phyloP scores from a whole-genome alignment of 1,139 yeast genomes.

The Debaryomyces psychrophilus region DNA sequence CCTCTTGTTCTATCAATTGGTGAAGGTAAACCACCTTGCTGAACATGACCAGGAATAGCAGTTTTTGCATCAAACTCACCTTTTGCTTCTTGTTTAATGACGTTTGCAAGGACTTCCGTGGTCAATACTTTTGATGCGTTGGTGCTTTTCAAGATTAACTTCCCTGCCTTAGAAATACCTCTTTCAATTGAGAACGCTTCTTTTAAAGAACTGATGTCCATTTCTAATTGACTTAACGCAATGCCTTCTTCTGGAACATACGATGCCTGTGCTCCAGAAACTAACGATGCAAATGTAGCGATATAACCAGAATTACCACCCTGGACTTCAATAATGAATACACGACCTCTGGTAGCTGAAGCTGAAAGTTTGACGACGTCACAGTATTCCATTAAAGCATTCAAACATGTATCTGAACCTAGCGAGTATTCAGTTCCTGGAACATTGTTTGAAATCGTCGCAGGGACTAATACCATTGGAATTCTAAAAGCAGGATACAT shows the following conservation, averaged over 20 bases:
- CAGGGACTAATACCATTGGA: slow-evolving; percentile 78
- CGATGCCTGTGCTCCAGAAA: slow-evolving; percentile 74
- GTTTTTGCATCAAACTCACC: slow-evolving; percentile 88
- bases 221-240: slow-evolving; percentile 57
- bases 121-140: slow-evolving; percentile 81
- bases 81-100: slow-evolving; percentile 74
- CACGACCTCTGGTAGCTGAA: slow-evolving; percentile 75
- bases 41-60: slow-evolving; percentile 97
- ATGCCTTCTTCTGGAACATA: slow-evolving; percentile 77
- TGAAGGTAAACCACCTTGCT: slow-evolving; percentile 96
- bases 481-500: slow-evolving; percentile 74
- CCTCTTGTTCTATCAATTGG: slow-evolving; percentile 94
- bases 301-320: slow-evolving; percentile 85
- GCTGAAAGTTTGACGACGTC: slow-evolving; percentile 81
- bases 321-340: slow-evolving; percentile 81
- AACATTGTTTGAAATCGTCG: slow-evolving; percentile 82
- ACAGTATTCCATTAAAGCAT: slow-evolving; percentile 73
- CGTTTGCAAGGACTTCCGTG: slow-evolving; percentile 79
- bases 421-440: slow-evolving; percentile 84
- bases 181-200: slow-evolving; percentile 59
- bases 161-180: slow-evolving; percentile 74
- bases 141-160: slow-evolving; percentile 82
- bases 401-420: slow-evolving; percentile 80
- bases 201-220: slow-evolving; percentile 60
- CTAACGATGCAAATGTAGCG: slow-evolving; percentile 69